Evolutionary conservation across 176 grass and related monocot species (phyloP).

Genomic region (Oryza australiensis): DNA sequence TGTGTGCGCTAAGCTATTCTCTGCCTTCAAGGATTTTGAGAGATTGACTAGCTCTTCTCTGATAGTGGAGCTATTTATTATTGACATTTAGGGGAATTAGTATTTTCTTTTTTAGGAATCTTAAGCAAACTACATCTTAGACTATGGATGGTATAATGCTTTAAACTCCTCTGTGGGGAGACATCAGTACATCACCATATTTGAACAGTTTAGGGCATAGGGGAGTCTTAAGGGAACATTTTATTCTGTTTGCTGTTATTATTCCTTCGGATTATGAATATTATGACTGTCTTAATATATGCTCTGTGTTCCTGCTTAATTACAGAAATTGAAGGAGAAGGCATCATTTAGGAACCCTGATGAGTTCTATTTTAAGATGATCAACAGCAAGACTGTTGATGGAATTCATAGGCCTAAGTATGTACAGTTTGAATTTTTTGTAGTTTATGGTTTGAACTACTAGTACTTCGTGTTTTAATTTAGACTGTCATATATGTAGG

Average conservation of each 20-base stretch:
- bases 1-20: background rate
- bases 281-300: background rate
- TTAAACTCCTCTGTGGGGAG: background rate
- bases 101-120: background rate
- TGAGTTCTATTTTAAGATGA: slow-evolving; percentile 99
- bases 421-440: background rate
- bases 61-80: background rate
- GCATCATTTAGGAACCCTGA: slow-evolving; percentile 74
- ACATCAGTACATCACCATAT: background rate
- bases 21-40: background rate
- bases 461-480: slow-evolving; percentile 27
- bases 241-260: background rate
- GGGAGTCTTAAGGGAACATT: background rate
- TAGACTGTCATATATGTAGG: slow-evolving; percentile 37
- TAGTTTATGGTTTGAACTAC: slow-evolving; percentile 5
- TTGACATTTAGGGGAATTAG: background rate
- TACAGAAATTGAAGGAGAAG: slow-evolving; percentile 83
- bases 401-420: slow-evolving; percentile 84
- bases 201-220: background rate
- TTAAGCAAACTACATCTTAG: background rate
- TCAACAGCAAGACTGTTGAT: slow-evolving; percentile 59
- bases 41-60: background rate
- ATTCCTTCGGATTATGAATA: background rate
- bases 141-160: background rate
- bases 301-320: background rate